Conservation (phyloP, 2,329 filamentous ascomycete species). For the Neonectria hederae region DNA sequence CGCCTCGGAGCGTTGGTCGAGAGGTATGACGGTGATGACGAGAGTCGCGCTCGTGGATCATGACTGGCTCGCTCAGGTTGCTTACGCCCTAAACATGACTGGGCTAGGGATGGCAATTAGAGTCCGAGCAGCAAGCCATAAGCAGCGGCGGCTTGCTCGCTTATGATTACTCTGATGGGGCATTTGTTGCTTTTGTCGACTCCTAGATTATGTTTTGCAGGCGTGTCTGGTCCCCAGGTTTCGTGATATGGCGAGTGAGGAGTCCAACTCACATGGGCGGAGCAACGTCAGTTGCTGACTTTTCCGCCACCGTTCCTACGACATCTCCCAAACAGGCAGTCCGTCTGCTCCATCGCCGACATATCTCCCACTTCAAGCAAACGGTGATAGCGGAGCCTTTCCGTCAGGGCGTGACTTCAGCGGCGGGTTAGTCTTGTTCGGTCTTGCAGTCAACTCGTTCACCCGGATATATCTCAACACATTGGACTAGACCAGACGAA, state of each 20-base stretch:
- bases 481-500: background rate
- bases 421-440: background rate
- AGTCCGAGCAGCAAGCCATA: background rate
- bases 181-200: constrained; percentile 1
- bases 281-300: constrained; percentile 5
- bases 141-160: background rate
- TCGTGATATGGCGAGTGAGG: background rate
- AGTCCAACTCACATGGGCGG: background rate
- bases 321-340: constrained; percentile 2
- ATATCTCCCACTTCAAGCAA: background rate
- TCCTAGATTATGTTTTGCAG: background rate
- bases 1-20: too few species aligned
- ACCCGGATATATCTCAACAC: constrained; percentile 1
- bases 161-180: constrained; percentile 6
- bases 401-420: background rate
- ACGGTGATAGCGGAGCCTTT: constrained; percentile 7
- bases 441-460: background rate
- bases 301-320: constrained; percentile 1
- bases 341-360: background rate
- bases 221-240: background rate
- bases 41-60: background rate
- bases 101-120: background rate
- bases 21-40: constrained; percentile 3
- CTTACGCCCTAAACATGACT: background rate
- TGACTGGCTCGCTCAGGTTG: background rate